A percentile compares a stretch with the other conserved stretches of the same genome.
Conservation (phyloP, 2,329 filamentous ascomycete genomes). For the Clonostachys rosea region DNA sequence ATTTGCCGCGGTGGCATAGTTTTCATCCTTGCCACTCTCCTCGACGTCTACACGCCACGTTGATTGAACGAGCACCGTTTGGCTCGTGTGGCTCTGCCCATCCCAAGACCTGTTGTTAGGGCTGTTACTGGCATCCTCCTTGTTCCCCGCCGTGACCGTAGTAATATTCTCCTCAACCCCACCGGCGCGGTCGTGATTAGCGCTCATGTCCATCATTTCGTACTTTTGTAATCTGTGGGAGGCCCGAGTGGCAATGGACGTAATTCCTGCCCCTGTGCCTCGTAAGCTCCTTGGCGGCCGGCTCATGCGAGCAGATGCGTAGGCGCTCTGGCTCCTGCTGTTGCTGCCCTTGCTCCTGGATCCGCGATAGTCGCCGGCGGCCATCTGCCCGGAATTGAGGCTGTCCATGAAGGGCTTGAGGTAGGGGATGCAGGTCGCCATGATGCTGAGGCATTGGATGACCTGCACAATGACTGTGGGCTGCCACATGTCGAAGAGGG, state of each 20-base stretch:
- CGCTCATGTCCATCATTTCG: slow-evolving; percentile 7
- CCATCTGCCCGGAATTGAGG: slow-evolving; percentile 18
- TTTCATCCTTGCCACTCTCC: slow-evolving; percentile 1
- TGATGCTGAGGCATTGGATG: slow-evolving; percentile 17
- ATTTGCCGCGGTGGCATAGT: too few species aligned
- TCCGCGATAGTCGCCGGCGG: slow-evolving; percentile 16
- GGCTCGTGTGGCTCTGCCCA: slow-evolving; percentile 12
- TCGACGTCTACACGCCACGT: slow-evolving; percentile 19
- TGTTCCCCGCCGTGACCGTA: slow-evolving; percentile 4
- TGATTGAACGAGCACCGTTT: slow-evolving; percentile 18
- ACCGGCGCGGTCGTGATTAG: too few species aligned
- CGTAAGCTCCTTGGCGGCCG: neutral
- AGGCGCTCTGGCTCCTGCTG: slow-evolving; percentile 6
- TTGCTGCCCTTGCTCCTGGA: slow-evolving; percentile 16
- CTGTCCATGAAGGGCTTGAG: slow-evolving; percentile 21
- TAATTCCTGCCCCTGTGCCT: neutral
- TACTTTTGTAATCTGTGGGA: slow-evolving; percentile 8
- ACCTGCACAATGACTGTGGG: slow-evolving; percentile 13
- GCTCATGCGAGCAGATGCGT: slow-evolving; percentile 5
- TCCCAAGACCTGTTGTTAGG: slow-evolving; percentile 8
- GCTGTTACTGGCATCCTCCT: slow-evolving; percentile 3
- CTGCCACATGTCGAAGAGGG: slow-evolving; percentile 14
- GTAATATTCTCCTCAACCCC: too few species aligned
- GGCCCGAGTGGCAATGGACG: slow-evolving; percentile 4
- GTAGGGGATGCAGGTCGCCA: slow-evolving; percentile 17